phyloP scores from a whole-genome alignment of 805 yeast species.

The Wickerhamia fluorescens region DNA sequence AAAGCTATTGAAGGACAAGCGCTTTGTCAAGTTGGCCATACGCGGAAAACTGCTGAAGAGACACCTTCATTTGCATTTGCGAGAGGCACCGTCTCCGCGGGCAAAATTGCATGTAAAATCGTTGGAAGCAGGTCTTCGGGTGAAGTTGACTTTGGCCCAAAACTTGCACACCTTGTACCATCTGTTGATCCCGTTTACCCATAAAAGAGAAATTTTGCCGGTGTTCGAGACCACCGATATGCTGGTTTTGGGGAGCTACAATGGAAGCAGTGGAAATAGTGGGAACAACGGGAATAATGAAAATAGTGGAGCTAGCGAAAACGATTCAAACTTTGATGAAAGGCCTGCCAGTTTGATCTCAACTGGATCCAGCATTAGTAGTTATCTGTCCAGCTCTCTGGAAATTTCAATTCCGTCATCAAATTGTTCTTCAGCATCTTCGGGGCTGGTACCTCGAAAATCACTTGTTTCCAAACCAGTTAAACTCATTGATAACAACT shows the following conservation, averaged over 20 bases:
- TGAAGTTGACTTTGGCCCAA: slow-evolving; percentile 42
- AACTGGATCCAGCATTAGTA: too few species aligned
- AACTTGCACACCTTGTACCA: slow-evolving; percentile 38
- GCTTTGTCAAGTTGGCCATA: slow-evolving; percentile 18
- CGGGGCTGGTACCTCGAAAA: too few species aligned
- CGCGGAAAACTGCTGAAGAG: slow-evolving; percentile 23
- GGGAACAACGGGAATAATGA: too few species aligned
- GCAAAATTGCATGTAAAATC: slow-evolving; percentile 36
- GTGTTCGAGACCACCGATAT: slow-evolving; percentile 4
- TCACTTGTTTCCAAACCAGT: slow-evolving; percentile 18
- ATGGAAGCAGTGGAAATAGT: neutral
- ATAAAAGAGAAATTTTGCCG: slow-evolving; percentile 13
- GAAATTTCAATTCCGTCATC: neutral
- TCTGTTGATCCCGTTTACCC: slow-evolving; percentile 30
- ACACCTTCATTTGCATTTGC: slow-evolving; percentile 4
- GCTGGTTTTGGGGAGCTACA: too few species aligned
- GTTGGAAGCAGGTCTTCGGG: slow-evolving; percentile 44
- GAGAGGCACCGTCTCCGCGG: slow-evolving; percentile 5
- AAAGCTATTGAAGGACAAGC: slow-evolving; percentile 4
- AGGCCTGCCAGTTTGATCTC: too few species aligned
- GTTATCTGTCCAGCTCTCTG: neutral
- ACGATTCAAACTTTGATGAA: too few species aligned
- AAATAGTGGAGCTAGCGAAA: too few species aligned
- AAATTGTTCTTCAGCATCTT: too few species aligned
- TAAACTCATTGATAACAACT: slow-evolving; percentile 31